Evolutionary conservation across 768 basidiomycete species (phyloP).

Genomic region (Floccularia luteovirens): DNA sequence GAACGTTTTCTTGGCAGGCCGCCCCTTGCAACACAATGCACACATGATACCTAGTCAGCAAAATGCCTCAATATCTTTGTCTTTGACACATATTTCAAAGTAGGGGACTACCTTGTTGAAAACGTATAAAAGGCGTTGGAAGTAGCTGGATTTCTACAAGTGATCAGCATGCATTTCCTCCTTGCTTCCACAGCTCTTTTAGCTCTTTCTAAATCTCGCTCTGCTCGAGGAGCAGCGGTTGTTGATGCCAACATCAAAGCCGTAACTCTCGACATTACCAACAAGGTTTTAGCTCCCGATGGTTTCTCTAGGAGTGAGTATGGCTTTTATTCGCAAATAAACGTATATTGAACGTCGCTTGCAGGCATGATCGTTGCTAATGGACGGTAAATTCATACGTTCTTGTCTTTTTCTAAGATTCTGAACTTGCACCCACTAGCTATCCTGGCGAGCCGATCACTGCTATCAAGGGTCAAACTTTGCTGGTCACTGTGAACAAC

Average conservation of each 20-base stretch:
- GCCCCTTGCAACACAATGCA: background rate
- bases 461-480: constrained; percentile 10
- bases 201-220: background rate
- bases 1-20: background rate
- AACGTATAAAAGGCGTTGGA: background rate
- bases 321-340: background rate
- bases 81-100: too few species aligned
- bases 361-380: constrained; percentile 2
- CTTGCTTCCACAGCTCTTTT: background rate
- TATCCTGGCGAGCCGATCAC: constrained; percentile 9
- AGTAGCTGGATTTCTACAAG: too few species aligned
- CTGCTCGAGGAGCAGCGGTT: background rate
- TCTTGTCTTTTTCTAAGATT: background rate
- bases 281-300: constrained; percentile 12
- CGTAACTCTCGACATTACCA: constrained; percentile 12
- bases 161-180: background rate
- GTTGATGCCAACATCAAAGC: constrained; percentile 2
- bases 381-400: background rate
- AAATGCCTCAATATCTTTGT: too few species aligned
- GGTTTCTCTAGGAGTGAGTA: constrained; percentile 13
- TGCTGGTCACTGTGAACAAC: constrained; percentile 10
- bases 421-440: background rate
- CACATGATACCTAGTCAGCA: too few species aligned
- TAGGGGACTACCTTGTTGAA: too few species aligned
- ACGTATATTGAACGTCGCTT: background rate